A percentile compares a stretch with the other conserved stretches of the same genome.
phyloP scores from a whole-genome alignment of 257 asterid species.

The Verbena officinalis region DNA sequence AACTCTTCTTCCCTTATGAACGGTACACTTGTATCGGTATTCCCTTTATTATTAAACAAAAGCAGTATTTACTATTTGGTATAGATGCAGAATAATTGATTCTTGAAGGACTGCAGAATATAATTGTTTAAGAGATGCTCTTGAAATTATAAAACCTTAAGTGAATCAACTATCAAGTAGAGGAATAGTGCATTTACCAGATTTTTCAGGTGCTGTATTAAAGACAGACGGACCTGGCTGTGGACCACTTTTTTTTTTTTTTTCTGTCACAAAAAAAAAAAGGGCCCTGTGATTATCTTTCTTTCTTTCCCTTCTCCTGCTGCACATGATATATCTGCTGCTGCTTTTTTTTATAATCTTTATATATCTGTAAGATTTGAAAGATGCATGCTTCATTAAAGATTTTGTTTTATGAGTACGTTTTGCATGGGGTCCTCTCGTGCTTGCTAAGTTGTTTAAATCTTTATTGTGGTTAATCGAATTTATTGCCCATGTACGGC shows the following conservation, averaged over 20 bases:
- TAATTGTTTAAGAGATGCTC: background rate
- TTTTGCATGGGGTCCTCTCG: slow-evolving; percentile 24
- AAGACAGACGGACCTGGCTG: background rate
- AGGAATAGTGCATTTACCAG: background rate
- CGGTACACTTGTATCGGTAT: background rate
- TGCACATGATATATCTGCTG: slow-evolving; percentile 20
- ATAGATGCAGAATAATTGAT: background rate
- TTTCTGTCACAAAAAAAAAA: slow-evolving; percentile 23
- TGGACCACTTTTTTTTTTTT: slow-evolving; percentile 27
- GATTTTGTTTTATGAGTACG: background rate
- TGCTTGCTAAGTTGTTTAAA: slow-evolving; percentile 25
- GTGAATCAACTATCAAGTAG: slow-evolving; percentile 8
- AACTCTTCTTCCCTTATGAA: background rate
- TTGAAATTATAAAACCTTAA: background rate
- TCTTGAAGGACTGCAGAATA: slow-evolving; percentile 10
- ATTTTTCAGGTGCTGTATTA: slow-evolving; percentile 12
- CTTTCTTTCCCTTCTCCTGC: background rate
- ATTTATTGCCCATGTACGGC: slow-evolving; percentile 3
- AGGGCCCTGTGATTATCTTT: slow-evolving; percentile 19
- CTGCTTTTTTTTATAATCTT: slow-evolving; percentile 11
- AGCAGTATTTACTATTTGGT: background rate
- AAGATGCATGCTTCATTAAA: slow-evolving; percentile 33
- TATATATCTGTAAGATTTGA: slow-evolving; percentile 16
- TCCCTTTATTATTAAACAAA: background rate
- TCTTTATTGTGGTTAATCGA: slow-evolving; percentile 26